Evolutionary conservation across 371 early-diverging fungal species (phyloP), one percentile per base, ranked within the genome.

Genomic region (Mucor circinelloides): DNA sequence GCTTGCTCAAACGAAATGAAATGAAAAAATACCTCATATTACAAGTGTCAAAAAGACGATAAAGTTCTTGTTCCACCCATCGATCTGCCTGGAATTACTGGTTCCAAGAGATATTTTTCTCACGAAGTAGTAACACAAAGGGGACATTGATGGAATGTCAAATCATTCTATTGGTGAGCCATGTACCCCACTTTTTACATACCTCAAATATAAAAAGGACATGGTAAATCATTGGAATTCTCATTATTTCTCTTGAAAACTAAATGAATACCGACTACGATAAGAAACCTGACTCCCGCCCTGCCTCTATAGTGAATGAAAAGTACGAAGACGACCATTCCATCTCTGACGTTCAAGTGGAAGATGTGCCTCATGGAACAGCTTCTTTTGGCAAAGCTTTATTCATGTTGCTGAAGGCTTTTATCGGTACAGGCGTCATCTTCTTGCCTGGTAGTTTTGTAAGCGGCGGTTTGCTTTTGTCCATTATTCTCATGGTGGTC

Each of bases 391-490:
- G 78, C 55, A 91, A 90, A 73, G 90, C 89, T 10, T 83, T 89
- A 60, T 89, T 91, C 69, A 77, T 92, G 83, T 74, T 91, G 17
- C 70, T 90, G 60, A 93, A 93, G 73, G 87, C 91, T 0, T 92
- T 91, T 72, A 85, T 92, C 54, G 92, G 91, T 36, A 91, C 89
- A 3, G 91, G 91, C 32, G 73, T 87, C 38, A 65, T 87, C 8
- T 87, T 87, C 66, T 64, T 86, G 21, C 92, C 92, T n/a, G 89
- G 83, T 57, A 89, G 90, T 19, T 93, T 78, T 65, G 72, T 66
- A 12, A 68, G 64, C n/a, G 81, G 81, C 13, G 81, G 81, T 31
- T 60, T 80, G 10, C 58, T 74, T 19, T 64, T 80, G 23, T 77
- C 81, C 15, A 74, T 78, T 10, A 36, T 66, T 60, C 58, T 80